A percentile compares a stretch with the other conserved stretches of the same genome.
phyloP scores from a whole-genome alignment of 2,329 filamentous ascomycete genomes.

The Diplodia mutila region DNA sequence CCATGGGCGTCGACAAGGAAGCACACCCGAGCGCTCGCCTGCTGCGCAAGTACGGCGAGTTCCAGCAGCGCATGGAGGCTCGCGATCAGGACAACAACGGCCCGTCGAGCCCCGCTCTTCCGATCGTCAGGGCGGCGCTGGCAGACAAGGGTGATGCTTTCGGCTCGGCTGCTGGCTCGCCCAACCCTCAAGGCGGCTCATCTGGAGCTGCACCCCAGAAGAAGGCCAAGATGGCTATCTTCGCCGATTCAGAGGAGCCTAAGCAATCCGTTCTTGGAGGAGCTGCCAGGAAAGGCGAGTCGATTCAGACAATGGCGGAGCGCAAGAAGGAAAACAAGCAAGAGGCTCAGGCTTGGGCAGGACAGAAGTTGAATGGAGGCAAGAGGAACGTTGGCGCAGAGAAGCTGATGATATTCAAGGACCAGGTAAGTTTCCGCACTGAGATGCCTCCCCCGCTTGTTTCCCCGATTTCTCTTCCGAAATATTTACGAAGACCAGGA shows the following conservation, averaged over 20 bases:
- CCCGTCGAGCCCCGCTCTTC: constrained; percentile 85
- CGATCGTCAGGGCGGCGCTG: constrained; percentile 78
- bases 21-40: constrained; percentile 81
- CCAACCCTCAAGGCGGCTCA: constrained; percentile 68
- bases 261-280: constrained; percentile 60
- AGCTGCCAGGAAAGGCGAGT: constrained; percentile 82
- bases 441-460: constrained; percentile 30
- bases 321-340: constrained; percentile 92
- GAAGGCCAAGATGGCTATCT: constrained; percentile 85
- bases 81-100: constrained; percentile 64
- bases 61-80: constrained; percentile 76
- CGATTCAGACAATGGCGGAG: constrained; percentile 81
- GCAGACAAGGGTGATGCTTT: constrained; percentile 88
- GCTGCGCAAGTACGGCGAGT: constrained; percentile 88
- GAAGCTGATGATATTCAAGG: constrained; percentile 93
- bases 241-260: constrained; percentile 71
- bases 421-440: constrained; percentile 74
- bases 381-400: constrained; percentile 75
- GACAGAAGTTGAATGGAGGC: constrained; percentile 85
- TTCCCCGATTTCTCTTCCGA: constrained; percentile 39
- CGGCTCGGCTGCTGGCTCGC: constrained; percentile 51
- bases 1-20: constrained; percentile 84
- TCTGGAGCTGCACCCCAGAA: constrained; percentile 53
- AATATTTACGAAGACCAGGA: constrained; percentile 91
- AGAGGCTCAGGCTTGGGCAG: constrained; percentile 86